Evolutionary conservation across 140 eudicot genomes (phyloP), one percentile per base, ranked within the genome.

Genomic region (Senecio squalidus): DNA sequence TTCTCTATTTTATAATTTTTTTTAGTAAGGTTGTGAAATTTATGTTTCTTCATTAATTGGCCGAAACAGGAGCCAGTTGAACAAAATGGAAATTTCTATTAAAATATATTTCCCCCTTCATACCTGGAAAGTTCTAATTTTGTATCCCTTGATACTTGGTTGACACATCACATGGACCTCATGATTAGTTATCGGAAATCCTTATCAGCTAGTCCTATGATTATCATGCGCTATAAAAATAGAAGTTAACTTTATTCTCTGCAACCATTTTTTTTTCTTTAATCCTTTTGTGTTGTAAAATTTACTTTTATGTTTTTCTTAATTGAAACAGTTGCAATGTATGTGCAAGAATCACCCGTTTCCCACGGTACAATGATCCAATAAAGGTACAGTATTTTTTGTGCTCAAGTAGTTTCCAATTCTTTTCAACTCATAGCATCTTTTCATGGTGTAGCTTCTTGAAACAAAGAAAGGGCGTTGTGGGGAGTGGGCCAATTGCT

Each of bases 401-500:
- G 26, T 15, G 9, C 69, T 21, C 18, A 43, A 31, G 56, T 62
- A 60, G 21, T 21, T 49, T 66, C 9, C 26, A 48, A 36, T 57
- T 47, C 6, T 64, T 18, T 38, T 34, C 1, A 47, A 64, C 67
- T 70, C 18, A 61, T 56, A 36, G 34, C 13, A 56, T 56, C 31
- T 47, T 39, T 70, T 56, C 60, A 30, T 61, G 10, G 51, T 77
- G 72, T 78, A 91, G 98, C 98, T 91, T 71, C 80, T 91, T 62
- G 98, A 86, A 77, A 91, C 98, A 67, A 86, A 88, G 76, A 84
- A 79, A 57, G 98, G 98, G 38, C 94, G 98, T 9, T 91, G 96
- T 58, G 98, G 98, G 71, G 98, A 91, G 77, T 91, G 98, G 96
- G 98, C 98, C 62, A 91, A 91, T 66, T 91, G 98, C 78, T 91